Evolutionary conservation across 1,284 basidiomycete species (phyloP).

Genomic region (Puccinia novopanici): DNA sequence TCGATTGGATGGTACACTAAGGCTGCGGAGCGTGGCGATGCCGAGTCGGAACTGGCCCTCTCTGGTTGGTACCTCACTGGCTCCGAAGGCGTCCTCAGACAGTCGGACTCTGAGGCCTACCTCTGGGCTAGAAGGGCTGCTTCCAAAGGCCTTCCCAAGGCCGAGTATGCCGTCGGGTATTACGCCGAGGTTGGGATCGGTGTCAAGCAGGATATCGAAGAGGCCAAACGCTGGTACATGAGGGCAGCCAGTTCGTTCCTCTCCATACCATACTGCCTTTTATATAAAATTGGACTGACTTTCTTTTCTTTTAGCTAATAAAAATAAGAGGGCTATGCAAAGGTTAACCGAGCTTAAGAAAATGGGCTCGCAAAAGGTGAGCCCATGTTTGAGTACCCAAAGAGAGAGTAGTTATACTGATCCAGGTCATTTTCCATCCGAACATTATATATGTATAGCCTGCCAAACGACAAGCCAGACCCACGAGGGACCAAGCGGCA

Average conservation of each 20-base stretch:
- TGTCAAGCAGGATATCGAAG: conserved; percentile 89
- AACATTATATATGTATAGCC: conserved; percentile 67
- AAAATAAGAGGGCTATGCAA: conserved; percentile 91
- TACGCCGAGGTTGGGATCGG: conserved; percentile 98
- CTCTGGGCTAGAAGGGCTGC: conserved; percentile 62
- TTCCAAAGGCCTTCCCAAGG: conserved; percentile 61
- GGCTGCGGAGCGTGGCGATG: conserved; percentile 90
- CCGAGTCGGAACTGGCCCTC: conserved; percentile 90
- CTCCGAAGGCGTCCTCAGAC: conserved; percentile 86
- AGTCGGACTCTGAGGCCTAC: conserved; percentile 96
- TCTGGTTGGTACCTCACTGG: conserved; percentile 85
- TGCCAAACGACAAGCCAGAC: conserved; percentile 72
- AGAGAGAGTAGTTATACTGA: conserved; percentile 65
- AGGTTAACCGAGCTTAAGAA: conserved; percentile 75
- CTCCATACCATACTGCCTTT: conserved; percentile 55
- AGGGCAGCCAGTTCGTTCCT: conserved; percentile 71
- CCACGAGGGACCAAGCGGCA: conserved; percentile 85
- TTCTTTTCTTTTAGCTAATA: conserved; percentile 69
- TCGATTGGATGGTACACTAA: conserved; percentile 99
- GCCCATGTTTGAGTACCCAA: conserved; percentile 55
- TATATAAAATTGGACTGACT: background rate
- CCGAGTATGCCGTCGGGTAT: conserved; percentile 79
- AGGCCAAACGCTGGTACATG: conserved; percentile 99
- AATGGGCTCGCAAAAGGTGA: conserved; percentile 53
- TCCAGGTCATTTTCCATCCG: conserved; percentile 9